A percentile compares a stretch with the other conserved stretches of the same genome.
These are phyloP conservation scores for Cercophora samala DNA, from an alignment of 495 filamentous ascomycete species.

Conservation along the genomic window DNA sequence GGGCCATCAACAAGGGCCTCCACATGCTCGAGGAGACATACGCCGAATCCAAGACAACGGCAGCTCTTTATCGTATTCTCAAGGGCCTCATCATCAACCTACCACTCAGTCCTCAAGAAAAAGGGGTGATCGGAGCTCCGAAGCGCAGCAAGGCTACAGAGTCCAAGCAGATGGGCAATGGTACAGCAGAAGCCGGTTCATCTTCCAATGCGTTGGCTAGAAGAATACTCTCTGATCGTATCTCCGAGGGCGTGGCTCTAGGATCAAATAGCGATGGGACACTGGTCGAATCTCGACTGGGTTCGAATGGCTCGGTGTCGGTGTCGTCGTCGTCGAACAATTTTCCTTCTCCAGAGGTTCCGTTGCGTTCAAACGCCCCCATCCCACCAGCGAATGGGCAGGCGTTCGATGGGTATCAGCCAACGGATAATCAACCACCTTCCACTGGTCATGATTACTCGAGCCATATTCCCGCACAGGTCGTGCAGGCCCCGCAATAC, in stretches of 20 bases:
- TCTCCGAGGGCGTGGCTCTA: neutral
- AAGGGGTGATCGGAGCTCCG: conserved; percentile 20
- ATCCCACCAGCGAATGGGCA: neutral
- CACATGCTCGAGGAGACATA: conserved; percentile 38
- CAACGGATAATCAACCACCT: neutral
- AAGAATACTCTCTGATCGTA: neutral
- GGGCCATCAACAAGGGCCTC: conserved; percentile 38
- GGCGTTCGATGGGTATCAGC: neutral
- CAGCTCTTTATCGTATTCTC: conserved; percentile 31
- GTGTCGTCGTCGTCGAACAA: conserved; percentile 8
- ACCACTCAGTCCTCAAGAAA: conserved; percentile 28
- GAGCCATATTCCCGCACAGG: neutral
- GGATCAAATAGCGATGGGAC: neutral
- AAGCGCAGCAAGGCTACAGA: conserved; percentile 22
- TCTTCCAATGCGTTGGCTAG: neutral
- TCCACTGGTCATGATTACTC: neutral
- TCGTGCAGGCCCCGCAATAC: neutral
- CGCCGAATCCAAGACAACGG: conserved; percentile 28
- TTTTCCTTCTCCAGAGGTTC: neutral
- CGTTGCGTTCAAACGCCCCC: neutral
- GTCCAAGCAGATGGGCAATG: neutral
- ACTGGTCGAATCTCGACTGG: neutral
- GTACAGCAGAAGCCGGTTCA: neutral
- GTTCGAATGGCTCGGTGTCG: neutral
- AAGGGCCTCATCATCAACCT: conserved; percentile 26